Evolutionary conservation across 2,329 filamentous ascomycete genomes (phyloP), one percentile per base, ranked within the genome.

Genomic region (Calonectria leucothoes): DNA sequence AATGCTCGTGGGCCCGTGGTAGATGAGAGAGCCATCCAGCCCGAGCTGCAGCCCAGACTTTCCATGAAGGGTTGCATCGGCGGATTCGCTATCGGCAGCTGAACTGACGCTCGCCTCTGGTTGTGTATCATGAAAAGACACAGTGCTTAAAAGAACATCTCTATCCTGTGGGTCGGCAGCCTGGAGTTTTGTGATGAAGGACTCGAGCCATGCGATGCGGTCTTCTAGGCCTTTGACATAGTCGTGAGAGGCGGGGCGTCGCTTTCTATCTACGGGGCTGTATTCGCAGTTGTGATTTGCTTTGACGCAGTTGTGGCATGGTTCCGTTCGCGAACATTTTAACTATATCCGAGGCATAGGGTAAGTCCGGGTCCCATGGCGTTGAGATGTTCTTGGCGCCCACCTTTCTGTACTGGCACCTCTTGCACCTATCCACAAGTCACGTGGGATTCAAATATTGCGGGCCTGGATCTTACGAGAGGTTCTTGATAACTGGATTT

Each of bases 1-100:
- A 11, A 82, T 82, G 37, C 81, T 82, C 4, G 78, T 80, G 2
- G 76, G 73, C 4, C 79, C 78, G 33, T 78, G 74, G 31, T 71
- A 78, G 33, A 74, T 63, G 15, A 79, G 65, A 6, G 71, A 73
- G n/a, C 73, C 71, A n/a, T 73, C 35, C 59, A 74, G 20, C n/a
- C 72, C 45, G 70, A 69, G 63, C 51, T 68, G 23, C 25, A 74
- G 70, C 25, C 68, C 68, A 6, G 67, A 59, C 25, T 68, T 55
- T 14, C 33, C 48, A 23, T 68, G 66, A 0, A 20, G 33, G 10
- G 33, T 17, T 6, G 31, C 35, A 14, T 59, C 17, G 3, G 31
- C 20, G 3, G 27, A n/a, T 6, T 63, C 67, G 14, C 31, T 35
- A 6, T n/a, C 6, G 1, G 27, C 48, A 0, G 39, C 39, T 17